Evolutionary conservation across 2,329 filamentous ascomycete species (phyloP).

Genomic region (Fusarium lyarnte): DNA sequence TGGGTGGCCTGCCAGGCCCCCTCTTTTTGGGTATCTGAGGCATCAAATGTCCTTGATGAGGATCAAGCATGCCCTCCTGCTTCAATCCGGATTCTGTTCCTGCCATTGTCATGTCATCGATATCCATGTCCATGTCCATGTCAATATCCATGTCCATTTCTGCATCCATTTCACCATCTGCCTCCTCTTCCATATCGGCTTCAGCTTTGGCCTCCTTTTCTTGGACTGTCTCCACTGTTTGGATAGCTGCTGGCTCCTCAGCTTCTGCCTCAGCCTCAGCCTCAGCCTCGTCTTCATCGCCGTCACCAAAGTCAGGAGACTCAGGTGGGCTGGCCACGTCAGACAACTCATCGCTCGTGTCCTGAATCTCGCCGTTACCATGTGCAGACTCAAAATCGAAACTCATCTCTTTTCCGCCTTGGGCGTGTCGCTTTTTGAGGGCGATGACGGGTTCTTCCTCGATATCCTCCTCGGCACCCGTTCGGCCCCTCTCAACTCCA

Average conservation of each 20-base stretch:
- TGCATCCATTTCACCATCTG: slow-evolving; percentile 3
- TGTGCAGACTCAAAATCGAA: slow-evolving; percentile 75
- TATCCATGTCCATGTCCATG: slow-evolving; percentile 30
- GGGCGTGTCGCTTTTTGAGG: slow-evolving; percentile 60
- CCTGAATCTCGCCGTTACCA: slow-evolving; percentile 64
- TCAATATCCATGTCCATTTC: slow-evolving; percentile 39
- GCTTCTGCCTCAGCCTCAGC: slow-evolving; percentile 16
- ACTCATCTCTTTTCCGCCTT: slow-evolving; percentile 75
- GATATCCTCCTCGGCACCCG: slow-evolving; percentile 65
- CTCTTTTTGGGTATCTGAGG: slow-evolving; percentile 70
- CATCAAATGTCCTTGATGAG: slow-evolving; percentile 48
- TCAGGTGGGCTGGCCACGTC: slow-evolving; percentile 55
- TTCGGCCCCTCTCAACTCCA: slow-evolving; percentile 65
- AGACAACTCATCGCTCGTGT: slow-evolving; percentile 64
- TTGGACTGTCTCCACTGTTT: slow-evolving; percentile 40
- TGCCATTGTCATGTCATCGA: slow-evolving; percentile 38
- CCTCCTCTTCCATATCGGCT: slow-evolving; percentile 36
- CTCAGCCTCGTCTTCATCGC: slow-evolving; percentile 47
- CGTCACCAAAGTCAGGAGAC: slow-evolving; percentile 52
- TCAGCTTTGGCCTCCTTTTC: slow-evolving; percentile 44
- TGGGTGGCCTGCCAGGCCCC: slow-evolving; percentile 82
- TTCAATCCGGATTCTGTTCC: slow-evolving; percentile 42
- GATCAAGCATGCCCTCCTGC: slow-evolving; percentile 44
- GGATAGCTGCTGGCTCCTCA: slow-evolving; percentile 38
- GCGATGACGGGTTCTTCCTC: slow-evolving; percentile 57